Base-by-base conservation (phyloP, 768 basidiomycete genomes). In the Hygrophorus pudorinus region DNA sequence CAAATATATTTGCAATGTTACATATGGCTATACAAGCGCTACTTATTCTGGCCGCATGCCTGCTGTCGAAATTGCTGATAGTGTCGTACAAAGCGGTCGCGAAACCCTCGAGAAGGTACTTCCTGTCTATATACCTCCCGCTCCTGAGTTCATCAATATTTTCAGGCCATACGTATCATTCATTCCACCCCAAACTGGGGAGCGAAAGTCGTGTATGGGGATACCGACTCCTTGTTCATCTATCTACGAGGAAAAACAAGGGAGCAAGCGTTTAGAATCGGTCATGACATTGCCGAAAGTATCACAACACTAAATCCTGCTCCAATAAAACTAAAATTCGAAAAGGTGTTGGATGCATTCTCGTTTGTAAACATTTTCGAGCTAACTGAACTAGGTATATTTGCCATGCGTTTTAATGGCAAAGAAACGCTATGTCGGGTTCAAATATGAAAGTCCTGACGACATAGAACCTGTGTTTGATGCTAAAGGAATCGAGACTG, bases 401-500 rank as follows among this genome's bases (percentile, higher is more conserved):
- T 72, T 92, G 35, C 92, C 92, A 2, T 93, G 87, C 53, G 79
- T 97, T 0, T 72, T 99, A n/a, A 76, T 96, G 73, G 89, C 94
- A 2, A 99, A 99, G 72, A 99, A 99, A 60, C 79, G 94, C 53
- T 99, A 99, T 53, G 94, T 98, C 16, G 96, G 96, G 1, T 96
- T 88, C 69, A 94, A 92, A 58, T 97, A 84, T 50, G 96, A 99
- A 61, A 73, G 65, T 42, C 74, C 82, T 0, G 85, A 91, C 51
- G 88, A 96, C 10, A 59, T 46, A 1, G 79, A 82, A 37, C 88
- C 92, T 1, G 67, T 63, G 0, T 96, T 98, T 53, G 94, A 99
- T 53, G 96, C 92, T 5, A 98, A 99, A 58, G 96, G 96, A 0
- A 97, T 99, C 42, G 96, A 99, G 63, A 97, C 92, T 1, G 86